Conservation (phyloP, 371 early-diverging fungal species). For the Apophysomyces trapeziformis region DNA sequence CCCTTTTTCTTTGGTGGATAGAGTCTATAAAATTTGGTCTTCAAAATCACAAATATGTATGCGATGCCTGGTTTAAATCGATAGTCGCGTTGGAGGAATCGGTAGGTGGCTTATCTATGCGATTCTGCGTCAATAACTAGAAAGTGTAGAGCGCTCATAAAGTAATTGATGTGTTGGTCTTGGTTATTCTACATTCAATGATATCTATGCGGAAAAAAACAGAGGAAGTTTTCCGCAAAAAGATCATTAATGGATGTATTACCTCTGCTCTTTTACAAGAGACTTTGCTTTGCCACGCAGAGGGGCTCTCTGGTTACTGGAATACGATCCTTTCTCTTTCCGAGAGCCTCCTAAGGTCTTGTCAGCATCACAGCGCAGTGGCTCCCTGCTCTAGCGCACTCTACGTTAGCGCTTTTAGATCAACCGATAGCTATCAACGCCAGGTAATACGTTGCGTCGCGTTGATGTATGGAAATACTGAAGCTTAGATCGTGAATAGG, state of each 20-base stretch:
- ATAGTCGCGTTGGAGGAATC: constrained; percentile 50
- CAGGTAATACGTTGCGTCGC: constrained; percentile 38
- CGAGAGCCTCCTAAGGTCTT: constrained; percentile 63
- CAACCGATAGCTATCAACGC: constrained; percentile 68
- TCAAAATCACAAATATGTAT: constrained; percentile 70
- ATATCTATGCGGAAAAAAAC: constrained; percentile 69
- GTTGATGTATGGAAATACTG: not conserved
- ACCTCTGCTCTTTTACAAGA: constrained; percentile 56
- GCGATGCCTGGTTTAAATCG: constrained; percentile 73
- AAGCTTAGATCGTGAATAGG: constrained; percentile 34
- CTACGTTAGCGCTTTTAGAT: constrained; percentile 55
- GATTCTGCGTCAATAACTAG: not conserved
- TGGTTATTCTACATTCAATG: constrained; percentile 70
- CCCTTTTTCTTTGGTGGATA: constrained; percentile 1
- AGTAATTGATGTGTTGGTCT: constrained; percentile 68
- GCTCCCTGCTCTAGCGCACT: constrained; percentile 55
- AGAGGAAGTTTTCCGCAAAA: constrained; percentile 60
- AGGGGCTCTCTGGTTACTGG: constrained; percentile 62
- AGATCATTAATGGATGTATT: constrained; percentile 57
- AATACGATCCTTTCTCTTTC: constrained; percentile 63
- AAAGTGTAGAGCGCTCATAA: constrained; percentile 44
- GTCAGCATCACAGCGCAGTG: constrained; percentile 48
- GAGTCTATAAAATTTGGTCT: constrained; percentile 74
- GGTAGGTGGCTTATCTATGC: constrained; percentile 27
- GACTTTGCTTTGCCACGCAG: constrained; percentile 53